Conservation (phyloP, 768 basidiomycete species). For the Lactarius deliciosus region DNA sequence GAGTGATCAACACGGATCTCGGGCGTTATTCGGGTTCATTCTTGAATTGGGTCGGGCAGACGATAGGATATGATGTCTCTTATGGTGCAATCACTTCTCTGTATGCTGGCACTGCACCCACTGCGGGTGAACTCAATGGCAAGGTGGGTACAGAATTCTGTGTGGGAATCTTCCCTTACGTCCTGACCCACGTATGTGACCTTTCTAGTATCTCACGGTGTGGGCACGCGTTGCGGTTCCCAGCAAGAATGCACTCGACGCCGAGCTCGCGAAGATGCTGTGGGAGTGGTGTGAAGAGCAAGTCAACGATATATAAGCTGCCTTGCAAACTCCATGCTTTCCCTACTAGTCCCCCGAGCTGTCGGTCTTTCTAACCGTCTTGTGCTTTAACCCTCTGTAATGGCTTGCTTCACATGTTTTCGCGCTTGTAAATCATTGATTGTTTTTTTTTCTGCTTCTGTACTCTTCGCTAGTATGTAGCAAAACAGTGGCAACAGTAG, state of each 20-base stretch:
- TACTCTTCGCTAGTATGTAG: too few species aligned
- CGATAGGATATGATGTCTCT: background rate
- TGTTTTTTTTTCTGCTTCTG: too few species aligned
- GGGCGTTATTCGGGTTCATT: background rate
- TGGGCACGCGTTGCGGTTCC: conserved; percentile 24
- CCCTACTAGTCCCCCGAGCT: too few species aligned
- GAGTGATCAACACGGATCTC: conserved; percentile 5
- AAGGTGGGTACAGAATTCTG: conserved; percentile 2
- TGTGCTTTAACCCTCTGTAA: too few species aligned
- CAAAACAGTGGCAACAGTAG: too few species aligned
- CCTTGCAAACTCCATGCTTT: background rate
- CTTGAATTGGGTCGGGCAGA: background rate
- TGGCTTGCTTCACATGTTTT: too few species aligned
- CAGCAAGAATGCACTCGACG: conserved; percentile 18
- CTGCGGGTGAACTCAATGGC: conserved; percentile 6
- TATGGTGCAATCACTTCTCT: conserved; percentile 11
- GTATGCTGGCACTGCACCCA: conserved; percentile 11
- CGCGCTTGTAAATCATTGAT: background rate
- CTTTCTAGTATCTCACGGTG: conserved; percentile 18
- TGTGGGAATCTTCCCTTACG: background rate
- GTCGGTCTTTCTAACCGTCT: too few species aligned
- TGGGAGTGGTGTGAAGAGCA: conserved; percentile 34
- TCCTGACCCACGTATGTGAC: background rate
- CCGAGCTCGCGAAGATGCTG: conserved; percentile 24
- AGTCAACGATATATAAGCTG: conserved; percentile 8